These are phyloP conservation scores for Sphaerulina vaccinii DNA, from an alignment of 2,329 filamentous ascomycete genomes.

Conservation along the genomic window DNA sequence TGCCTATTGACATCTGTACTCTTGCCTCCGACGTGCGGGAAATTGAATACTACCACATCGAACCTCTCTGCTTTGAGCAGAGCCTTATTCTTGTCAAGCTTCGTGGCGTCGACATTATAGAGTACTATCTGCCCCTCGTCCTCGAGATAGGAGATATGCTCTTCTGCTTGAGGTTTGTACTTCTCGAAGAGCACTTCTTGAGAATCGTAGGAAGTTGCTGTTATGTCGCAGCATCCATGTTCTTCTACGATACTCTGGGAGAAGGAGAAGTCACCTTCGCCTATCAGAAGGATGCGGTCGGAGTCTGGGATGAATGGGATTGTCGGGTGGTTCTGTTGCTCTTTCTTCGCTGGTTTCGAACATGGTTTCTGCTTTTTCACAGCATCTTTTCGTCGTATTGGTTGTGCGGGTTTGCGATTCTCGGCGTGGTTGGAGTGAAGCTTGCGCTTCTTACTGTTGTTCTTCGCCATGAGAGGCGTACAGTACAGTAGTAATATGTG, in stretches of 20 bases:
- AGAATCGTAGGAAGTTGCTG: constrained; percentile 67
- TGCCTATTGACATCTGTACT: constrained; percentile 92
- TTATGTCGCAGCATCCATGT: constrained; percentile 65
- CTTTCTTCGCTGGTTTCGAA: constrained; percentile 1
- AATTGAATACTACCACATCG: constrained; percentile 89
- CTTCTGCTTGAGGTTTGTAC: constrained; percentile 63
- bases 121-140: constrained; percentile 50
- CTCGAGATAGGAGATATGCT: constrained; percentile 58
- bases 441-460: constrained; percentile 33
- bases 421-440: constrained; percentile 17
- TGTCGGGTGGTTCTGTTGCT: constrained; percentile 40
- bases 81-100: constrained; percentile 50
- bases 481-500: too few species aligned
- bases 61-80: constrained; percentile 53
- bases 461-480: constrained; percentile 25
- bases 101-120: constrained; percentile 67
- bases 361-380: constrained; percentile 13
- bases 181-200: constrained; percentile 63
- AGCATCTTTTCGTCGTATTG: constrained; percentile 1
- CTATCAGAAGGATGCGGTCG: constrained; percentile 71
- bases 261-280: constrained; percentile 80
- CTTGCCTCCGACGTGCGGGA: constrained; percentile 91
- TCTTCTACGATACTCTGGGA: constrained; percentile 64
- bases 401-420: constrained; percentile 3
- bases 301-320: constrained; percentile 64